Evolutionary conservation across 1,284 basidiomycete species (phyloP).

Genomic region (Rhodotorula sp.): DNA sequence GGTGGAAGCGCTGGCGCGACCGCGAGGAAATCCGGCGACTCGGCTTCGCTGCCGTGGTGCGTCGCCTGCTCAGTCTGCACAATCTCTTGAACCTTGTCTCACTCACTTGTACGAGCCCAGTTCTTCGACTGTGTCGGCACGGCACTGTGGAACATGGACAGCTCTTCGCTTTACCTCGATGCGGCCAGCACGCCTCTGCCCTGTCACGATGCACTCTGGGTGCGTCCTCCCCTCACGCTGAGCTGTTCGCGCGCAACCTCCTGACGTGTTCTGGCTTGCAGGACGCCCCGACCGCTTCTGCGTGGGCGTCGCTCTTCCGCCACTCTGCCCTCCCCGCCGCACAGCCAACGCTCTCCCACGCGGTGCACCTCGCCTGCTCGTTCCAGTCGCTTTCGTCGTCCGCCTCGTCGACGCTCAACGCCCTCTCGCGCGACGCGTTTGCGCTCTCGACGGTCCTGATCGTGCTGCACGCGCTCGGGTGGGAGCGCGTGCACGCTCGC

Average conservation of each 20-base stretch:
- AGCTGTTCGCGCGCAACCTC: not conserved
- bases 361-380: conserved; percentile 26
- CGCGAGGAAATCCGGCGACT: conserved; percentile 39
- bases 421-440: conserved; percentile 31
- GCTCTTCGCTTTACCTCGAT: conserved; percentile 32
- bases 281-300: conserved; percentile 32
- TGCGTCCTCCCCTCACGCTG: not conserved
- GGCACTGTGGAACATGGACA: conserved; percentile 35
- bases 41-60: conserved; percentile 35
- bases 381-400: conserved; percentile 3
- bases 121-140: conserved; percentile 36
- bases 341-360: conserved; percentile 21
- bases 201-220: conserved; percentile 37
- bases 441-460: conserved; percentile 31
- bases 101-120: not conserved
- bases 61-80: not conserved
- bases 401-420: conserved; percentile 7
- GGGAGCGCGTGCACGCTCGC: conserved; percentile 21
- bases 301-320: conserved; percentile 32
- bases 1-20: conserved; percentile 40
- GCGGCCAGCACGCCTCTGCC: conserved; percentile 37
- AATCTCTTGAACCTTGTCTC: too few relatives aligned
- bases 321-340: conserved; percentile 14
- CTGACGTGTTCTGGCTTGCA: not conserved
- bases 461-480: conserved; percentile 30